Conservation (phyloP, 495 filamentous ascomycete genomes). For the Sphaerosporella brunnea region DNA sequence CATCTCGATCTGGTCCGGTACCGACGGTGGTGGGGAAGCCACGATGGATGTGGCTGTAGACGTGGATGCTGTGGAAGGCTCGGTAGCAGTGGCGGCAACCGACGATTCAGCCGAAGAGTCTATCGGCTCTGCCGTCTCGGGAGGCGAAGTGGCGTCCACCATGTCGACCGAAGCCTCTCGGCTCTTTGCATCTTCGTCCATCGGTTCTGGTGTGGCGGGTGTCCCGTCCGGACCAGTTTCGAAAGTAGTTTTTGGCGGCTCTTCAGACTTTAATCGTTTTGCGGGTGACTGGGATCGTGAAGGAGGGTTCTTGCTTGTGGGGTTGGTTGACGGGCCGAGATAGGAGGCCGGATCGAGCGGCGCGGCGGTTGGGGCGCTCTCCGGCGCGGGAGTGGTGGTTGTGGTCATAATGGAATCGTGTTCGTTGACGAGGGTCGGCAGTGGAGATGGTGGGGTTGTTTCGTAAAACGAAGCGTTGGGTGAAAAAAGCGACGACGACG, state of each 20-base stretch:
- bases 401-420: slow-evolving; percentile 1
- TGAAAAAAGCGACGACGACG: neutral
- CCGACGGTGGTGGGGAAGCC: slow-evolving; percentile 32
- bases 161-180: slow-evolving; percentile 27
- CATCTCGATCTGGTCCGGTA: slow-evolving; percentile 59
- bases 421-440: neutral
- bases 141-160: slow-evolving; percentile 10
- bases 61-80: slow-evolving; percentile 8
- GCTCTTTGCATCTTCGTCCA: slow-evolving; percentile 22
- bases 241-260: slow-evolving; percentile 11
- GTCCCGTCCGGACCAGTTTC: slow-evolving; percentile 8
- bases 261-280: slow-evolving; percentile 25
- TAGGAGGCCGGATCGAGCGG: neutral
- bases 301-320: slow-evolving; percentile 1
- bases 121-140: neutral
- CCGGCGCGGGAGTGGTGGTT: neutral
- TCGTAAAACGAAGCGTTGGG: neutral
- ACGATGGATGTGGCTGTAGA: slow-evolving; percentile 13
- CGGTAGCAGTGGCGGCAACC: slow-evolving; percentile 5
- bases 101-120: neutral
- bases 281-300: slow-evolving; percentile 24
- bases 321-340: neutral
- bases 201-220: slow-evolving; percentile 9
- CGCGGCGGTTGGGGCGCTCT: neutral
- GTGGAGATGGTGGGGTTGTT: neutral